Percentiles rank a stretch among this genome's conserved stretches.
These are phyloP conservation scores for Scheffersomyces cryptocercus DNA, from an alignment of 1,139 yeast genomes.

Conservation along the genomic window DNA sequence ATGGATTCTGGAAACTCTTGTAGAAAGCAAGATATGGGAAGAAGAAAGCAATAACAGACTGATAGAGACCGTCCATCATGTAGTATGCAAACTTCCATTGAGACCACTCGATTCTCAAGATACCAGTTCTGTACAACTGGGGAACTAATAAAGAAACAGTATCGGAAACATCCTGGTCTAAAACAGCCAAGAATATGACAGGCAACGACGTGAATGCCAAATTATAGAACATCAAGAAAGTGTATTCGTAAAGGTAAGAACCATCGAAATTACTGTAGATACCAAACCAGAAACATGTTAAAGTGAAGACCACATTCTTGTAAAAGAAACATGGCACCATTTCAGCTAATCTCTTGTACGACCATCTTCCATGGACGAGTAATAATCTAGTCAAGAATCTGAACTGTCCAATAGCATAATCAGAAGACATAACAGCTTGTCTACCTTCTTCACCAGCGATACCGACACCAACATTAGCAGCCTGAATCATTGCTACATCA, in stretches of 20 bases:
- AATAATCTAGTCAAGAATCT: slow-evolving; percentile 54
- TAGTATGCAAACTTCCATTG: slow-evolving; percentile 54
- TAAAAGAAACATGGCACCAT: slow-evolving; percentile 68
- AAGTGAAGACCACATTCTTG: slow-evolving; percentile 60
- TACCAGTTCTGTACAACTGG: slow-evolving; percentile 58
- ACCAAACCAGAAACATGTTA: slow-evolving; percentile 65
- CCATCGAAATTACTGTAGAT: slow-evolving; percentile 61
- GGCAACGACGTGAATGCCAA: slow-evolving; percentile 67
- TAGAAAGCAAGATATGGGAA: slow-evolving; percentile 55
- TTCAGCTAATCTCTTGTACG: slow-evolving; percentile 60
- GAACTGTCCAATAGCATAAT: slow-evolving; percentile 67
- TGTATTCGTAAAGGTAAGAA: slow-evolving; percentile 60
- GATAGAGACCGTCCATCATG: slow-evolving; percentile 61
- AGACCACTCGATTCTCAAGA: slow-evolving; percentile 54
- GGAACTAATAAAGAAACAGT: slow-evolving; percentile 58
- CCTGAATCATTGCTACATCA: slow-evolving; percentile 70
- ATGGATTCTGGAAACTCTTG: slow-evolving; percentile 45
- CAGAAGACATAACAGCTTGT: slow-evolving; percentile 69
- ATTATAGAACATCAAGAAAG: slow-evolving; percentile 64
- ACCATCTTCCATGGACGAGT: slow-evolving; percentile 67
- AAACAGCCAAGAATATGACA: slow-evolving; percentile 56
- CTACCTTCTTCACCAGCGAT: slow-evolving; percentile 72
- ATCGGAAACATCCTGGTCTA: slow-evolving; percentile 65
- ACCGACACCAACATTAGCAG: slow-evolving; percentile 66
- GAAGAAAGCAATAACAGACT: slow-evolving; percentile 55